Base-by-base conservation (phyloP, 148 eudicot genomes). In the Nepenthes mirabilis region DNA sequence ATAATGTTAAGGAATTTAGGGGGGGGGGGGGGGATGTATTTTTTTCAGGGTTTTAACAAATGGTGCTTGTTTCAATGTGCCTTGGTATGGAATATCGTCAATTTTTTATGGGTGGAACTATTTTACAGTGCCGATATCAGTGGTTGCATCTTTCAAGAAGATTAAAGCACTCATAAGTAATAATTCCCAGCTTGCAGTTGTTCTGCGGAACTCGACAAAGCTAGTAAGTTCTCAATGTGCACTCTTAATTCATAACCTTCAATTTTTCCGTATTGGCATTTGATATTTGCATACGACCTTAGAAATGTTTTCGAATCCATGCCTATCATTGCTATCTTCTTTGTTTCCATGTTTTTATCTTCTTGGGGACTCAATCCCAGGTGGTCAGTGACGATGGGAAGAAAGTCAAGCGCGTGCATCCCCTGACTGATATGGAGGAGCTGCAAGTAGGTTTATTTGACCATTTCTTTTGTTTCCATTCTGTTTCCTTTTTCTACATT, bases 311-410 rank as follows among this genome's bases (percentile, higher is more conserved):
- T 6, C 9, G 56, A 1, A 3, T 32, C 14, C 14, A n/a, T 53
- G 14, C 14, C 56, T 6, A n/a, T 13, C 14, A 13, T 53, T 23
- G 5, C 33, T 7, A 13, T 53, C 14, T 53, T 0, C 56, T 53
- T 14, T 53, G 33, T 53, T 6, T 5, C 36, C 6, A 13, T 13
- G 6, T 49, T 14, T 57, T 65, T 36, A 3, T 52, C 12, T 40
- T 14, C 56, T 48, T 40, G 55, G 48, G 60, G 52, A 59, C 56
- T 34, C 43, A 48, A 11, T 59, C 47, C 23, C 71, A 93, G 99
- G 88, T 79, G 65, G 97, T 93, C 70, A 93, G 91, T 79, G 97
- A 89, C 53, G 99, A 93, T 75, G 97, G 97, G 59, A 89, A 84
- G 74, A 93, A 89, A 72, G 95, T 93, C 60, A 84, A 70, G 72